Conservation (phyloP, 2,329 filamentous ascomycete genomes). For the Plenodomus tracheiphilus region DNA sequence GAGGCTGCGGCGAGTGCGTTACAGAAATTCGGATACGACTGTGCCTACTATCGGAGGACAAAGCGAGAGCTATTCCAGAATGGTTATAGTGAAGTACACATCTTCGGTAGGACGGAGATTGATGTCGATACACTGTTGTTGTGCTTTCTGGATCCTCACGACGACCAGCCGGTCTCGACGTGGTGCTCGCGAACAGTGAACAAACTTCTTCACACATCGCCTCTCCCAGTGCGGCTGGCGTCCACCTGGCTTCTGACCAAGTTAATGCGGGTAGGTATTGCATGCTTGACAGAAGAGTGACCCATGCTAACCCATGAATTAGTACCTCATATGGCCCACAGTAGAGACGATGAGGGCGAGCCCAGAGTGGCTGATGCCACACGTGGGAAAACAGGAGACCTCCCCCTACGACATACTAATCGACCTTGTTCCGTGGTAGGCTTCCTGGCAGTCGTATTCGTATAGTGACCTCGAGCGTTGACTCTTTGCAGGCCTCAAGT, state of each 20-base stretch:
- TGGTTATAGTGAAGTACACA: constrained; percentile 36
- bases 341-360: constrained; percentile 40
- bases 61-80: constrained; percentile 39
- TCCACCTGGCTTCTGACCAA: constrained; percentile 40
- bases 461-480: constrained; percentile 5
- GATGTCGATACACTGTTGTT: constrained; percentile 42
- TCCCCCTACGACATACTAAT: constrained; percentile 38
- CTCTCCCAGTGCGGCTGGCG: constrained; percentile 35
- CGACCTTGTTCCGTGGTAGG: constrained; percentile 42
- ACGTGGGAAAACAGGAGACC: constrained; percentile 32
- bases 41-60: constrained; percentile 35
- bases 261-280: constrained; percentile 38
- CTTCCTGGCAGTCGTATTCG: not conserved
- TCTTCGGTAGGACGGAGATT: constrained; percentile 39
- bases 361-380: constrained; percentile 42
- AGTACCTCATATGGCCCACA: constrained; percentile 45
- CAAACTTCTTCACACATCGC: constrained; percentile 29
- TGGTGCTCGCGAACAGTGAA: constrained; percentile 40
- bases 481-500: constrained; percentile 35
- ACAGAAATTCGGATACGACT: constrained; percentile 41
- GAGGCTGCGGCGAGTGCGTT: constrained; percentile 21
- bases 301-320: too few relatives aligned
- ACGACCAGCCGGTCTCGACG: constrained; percentile 36
- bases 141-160: constrained; percentile 38
- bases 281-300: too few relatives aligned